These are phyloP conservation scores for Diaporthe sp. DNA, from an alignment of 2,329 filamentous ascomycete genomes.

Conservation along the genomic window DNA sequence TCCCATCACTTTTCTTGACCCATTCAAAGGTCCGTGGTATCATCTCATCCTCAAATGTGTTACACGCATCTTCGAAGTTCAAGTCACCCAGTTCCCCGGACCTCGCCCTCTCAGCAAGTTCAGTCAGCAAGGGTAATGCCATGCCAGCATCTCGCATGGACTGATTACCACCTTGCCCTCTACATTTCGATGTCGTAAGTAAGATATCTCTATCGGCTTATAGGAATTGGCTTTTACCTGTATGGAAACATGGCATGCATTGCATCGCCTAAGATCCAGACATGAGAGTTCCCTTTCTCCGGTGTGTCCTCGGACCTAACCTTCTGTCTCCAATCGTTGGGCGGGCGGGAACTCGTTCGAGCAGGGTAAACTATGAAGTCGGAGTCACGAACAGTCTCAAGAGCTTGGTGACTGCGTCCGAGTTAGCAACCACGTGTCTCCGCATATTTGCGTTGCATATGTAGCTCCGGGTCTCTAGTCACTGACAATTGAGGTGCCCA, in stretches of 20 bases:
- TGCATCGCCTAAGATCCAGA: conserved; percentile 6
- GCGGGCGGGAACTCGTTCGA: not conserved
- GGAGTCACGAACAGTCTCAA: not conserved
- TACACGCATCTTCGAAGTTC: not conserved
- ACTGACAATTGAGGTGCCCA: conserved; percentile 18
- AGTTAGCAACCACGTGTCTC: not conserved
- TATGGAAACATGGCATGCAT: conserved; percentile 20
- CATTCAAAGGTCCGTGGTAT: conserved; percentile 1
- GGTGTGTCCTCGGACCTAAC: not conserved
- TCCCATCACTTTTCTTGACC: conserved; percentile 13
- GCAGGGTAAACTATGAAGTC: conserved; percentile 5
- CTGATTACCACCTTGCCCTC: conserved; percentile 13
- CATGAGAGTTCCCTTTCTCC: not conserved
- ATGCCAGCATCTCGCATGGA: conserved; percentile 11
- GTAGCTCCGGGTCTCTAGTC: not conserved
- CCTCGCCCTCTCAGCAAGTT: not conserved
- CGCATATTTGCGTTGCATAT: not conserved
- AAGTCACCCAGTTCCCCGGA: not conserved
- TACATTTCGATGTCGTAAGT: not conserved
- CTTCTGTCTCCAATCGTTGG: conserved; percentile 1
- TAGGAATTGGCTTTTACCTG: not conserved
- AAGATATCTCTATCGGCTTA: no score
- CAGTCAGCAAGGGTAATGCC: not conserved
- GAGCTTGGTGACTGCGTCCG: not conserved
- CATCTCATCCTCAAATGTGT: not conserved